Percentiles rank a stretch among this genome's conserved stretches.
phyloP scores from a whole-genome alignment of 2,329 filamentous ascomycete genomes.

The Calonectria pseudoreteaudii region DNA sequence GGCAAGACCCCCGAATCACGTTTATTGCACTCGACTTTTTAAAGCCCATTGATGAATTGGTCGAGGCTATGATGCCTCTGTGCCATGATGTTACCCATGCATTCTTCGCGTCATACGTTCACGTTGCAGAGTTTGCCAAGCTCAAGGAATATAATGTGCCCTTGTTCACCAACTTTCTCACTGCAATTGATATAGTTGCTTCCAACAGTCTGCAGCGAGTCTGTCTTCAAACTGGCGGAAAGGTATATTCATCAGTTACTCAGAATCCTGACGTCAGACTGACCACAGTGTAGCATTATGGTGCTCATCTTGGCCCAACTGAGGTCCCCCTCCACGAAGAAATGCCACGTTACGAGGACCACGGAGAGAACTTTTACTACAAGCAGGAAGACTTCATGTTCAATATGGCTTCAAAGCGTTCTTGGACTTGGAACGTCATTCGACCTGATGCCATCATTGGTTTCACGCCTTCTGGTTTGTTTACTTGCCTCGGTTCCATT shows the following conservation, averaged over 20 bases:
- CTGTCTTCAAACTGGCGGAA: background rate
- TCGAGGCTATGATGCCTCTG: background rate
- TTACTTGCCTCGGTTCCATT: too few species aligned
- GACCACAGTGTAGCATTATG: background rate
- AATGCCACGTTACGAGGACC: background rate
- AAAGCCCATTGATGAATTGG: background rate
- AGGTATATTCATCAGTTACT: background rate
- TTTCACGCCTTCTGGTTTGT: background rate
- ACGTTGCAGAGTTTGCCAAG: background rate
- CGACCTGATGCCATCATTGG: background rate
- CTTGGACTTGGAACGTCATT: background rate
- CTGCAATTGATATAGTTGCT: background rate
- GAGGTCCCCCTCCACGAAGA: background rate
- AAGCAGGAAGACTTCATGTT: background rate
- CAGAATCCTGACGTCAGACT: background rate
- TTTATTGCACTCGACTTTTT: background rate
- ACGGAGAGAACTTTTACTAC: conserved; percentile 1
- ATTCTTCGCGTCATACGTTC: background rate
- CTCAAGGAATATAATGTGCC: background rate
- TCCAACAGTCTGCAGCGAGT: background rate
- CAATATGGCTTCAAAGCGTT: background rate
- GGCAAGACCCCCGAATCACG: background rate
- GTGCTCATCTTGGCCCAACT: background rate
- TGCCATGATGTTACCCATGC: background rate
- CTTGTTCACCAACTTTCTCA: background rate